These are phyloP conservation scores for Epichloe amarillans DNA, from an alignment of 2,329 filamentous ascomycete genomes.

Conservation along the genomic window DNA sequence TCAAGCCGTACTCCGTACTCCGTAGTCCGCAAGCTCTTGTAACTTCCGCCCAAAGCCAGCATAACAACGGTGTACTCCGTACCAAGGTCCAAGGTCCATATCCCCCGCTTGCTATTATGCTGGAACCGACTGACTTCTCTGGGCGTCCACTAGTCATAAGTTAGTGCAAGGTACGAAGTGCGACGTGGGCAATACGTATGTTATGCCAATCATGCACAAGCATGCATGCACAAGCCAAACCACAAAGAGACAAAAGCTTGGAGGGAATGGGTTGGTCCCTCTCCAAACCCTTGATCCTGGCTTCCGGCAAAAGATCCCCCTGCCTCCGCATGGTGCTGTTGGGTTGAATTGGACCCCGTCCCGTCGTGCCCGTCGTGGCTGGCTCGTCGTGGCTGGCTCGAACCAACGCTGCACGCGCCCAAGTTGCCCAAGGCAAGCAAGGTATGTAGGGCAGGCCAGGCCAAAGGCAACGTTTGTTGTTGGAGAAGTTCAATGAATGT, in stretches of 20 bases:
- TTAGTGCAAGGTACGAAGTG: too few species aligned
- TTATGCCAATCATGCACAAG: too few species aligned
- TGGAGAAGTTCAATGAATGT: background rate
- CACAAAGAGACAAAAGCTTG: background rate
- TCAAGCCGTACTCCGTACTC: too few species aligned
- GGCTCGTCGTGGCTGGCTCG: conserved; percentile 3
- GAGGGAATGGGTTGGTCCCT: background rate
- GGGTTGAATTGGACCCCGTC: background rate
- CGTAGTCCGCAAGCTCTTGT: too few species aligned
- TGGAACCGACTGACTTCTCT: too few species aligned
- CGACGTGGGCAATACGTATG: background rate
- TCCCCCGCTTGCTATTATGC: too few species aligned
- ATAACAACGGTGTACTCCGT: background rate
- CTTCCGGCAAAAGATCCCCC: conserved; percentile 3
- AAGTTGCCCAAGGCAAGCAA: background rate
- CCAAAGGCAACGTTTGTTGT: background rate
- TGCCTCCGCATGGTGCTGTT: background rate
- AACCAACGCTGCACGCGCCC: background rate
- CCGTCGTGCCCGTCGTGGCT: background rate
- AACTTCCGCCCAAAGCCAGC: background rate
- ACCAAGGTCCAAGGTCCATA: background rate
- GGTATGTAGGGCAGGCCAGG: background rate
- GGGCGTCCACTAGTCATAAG: too few species aligned
- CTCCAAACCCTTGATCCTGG: background rate
- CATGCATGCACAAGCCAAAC: background rate